Evolutionary conservation across 2,329 filamentous ascomycete species (phyloP), one percentile per base, ranked within the genome.

Genomic region (Pseudogymnoascus sp.): DNA sequence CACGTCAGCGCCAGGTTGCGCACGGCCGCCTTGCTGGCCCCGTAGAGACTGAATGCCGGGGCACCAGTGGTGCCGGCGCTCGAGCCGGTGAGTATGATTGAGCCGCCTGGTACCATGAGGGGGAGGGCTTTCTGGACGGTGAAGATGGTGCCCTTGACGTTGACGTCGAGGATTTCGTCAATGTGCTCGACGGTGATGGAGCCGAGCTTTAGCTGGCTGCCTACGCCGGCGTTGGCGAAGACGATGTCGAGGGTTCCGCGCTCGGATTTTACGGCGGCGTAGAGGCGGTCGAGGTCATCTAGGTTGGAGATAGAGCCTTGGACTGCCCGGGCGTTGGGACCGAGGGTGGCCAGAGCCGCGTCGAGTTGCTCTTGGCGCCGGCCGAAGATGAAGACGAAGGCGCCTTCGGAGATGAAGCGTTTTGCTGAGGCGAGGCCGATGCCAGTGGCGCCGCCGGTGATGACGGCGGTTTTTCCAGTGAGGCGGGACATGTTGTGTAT

Each of bases 91-190:
- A 68, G 50, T 40, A 69, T 67, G 61, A 69, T 67, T 4, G 67
- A 69, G 40, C 66, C 67, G 31, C 67, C 67, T 56, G 60, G 10
- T 38, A 62, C 60, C 67, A 69, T 68, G 31, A 69, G 62, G 44
- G 67, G 67, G 56, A 69, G 65, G 4, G 67, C 73, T 4, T 73
- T 73, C 53, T 78, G 75, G 4, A 70, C 66, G 37, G 74, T 65
- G 66, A 74, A 75, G 11, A 79, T 63, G 0, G 75, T 67, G 1
- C 75, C 74, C 11, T 72, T 69, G 2, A 76, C 67, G 63, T 78
- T 78, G 62, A 70, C 63, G 25, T 69, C 64, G 60, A 78, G 75
- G 1, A 70, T 66, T 3, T 70, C 69, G 12, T 71, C 62, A 34
- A 63, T 65, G 63, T 69, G 67, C 64, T 69, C 67, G 40, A 65